phyloP scores from a whole-genome alignment of 1,284 basidiomycete species.

The Phenoliferia sp. region DNA sequence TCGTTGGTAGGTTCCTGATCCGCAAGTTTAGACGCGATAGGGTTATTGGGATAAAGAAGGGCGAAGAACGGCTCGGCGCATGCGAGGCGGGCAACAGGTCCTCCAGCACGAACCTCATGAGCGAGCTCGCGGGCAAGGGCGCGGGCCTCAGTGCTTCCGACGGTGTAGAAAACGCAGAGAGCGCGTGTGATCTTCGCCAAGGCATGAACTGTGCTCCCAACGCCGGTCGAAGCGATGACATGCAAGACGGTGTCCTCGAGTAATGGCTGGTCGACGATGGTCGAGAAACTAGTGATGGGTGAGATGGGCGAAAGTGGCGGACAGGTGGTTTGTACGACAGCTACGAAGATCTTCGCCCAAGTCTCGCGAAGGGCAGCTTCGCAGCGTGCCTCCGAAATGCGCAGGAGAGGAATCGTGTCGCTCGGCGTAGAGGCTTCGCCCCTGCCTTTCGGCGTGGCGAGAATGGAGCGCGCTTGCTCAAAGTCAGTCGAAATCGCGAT shows the following conservation, averaged over 20 bases:
- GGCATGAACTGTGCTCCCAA: not conserved
- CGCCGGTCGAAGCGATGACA: conserved; percentile 11
- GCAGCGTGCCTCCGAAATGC: conserved; percentile 27
- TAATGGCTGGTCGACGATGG: not conserved
- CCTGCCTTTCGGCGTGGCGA: conserved; percentile 2
- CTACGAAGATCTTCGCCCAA: conserved; percentile 31
- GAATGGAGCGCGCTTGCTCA: conserved; percentile 10
- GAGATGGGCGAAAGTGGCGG: not conserved
- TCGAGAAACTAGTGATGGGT: not conserved
- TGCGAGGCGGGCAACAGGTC: conserved; percentile 11
- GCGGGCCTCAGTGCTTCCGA: not conserved
- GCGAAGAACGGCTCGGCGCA: conserved; percentile 16
- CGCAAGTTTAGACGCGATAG: not conserved
- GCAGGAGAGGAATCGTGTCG: conserved; percentile 30
- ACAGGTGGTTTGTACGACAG: conserved; percentile 25
- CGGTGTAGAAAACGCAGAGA: conserved; percentile 6
- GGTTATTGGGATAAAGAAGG: conserved; percentile 13
- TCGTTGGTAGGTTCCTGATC: not conserved
- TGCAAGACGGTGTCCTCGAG: conserved; percentile 9
- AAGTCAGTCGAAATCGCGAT: conserved; percentile 29
- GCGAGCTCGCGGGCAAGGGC: conserved; percentile 4
- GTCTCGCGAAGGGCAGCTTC: conserved; percentile 26
- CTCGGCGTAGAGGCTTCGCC: conserved; percentile 8
- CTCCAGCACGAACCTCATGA: conserved; percentile 1
- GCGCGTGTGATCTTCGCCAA: conserved; percentile 3